These are phyloP conservation scores for Chaetomium sp. DNA, from an alignment of 2,329 filamentous ascomycete species.

Conservation along the genomic window DNA sequence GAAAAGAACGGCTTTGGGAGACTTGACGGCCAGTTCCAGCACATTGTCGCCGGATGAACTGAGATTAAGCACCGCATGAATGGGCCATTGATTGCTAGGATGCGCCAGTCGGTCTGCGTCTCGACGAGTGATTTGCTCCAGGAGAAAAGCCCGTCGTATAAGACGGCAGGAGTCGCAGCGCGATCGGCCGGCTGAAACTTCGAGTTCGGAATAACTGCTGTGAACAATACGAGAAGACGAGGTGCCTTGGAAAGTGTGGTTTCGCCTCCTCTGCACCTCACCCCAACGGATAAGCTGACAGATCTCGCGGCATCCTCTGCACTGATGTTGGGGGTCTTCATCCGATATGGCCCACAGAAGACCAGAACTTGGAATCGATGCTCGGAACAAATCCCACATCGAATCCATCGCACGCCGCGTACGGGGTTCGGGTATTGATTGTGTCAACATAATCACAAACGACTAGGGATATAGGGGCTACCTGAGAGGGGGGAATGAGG, in stretches of 20 bases:
- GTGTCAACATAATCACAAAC: constrained; percentile 8
- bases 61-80: constrained; percentile 28
- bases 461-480: neutral
- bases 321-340: constrained; percentile 29
- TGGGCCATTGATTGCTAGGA: constrained; percentile 29
- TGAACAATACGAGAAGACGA: constrained; percentile 30
- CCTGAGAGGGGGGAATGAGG: neutral
- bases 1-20: constrained; percentile 22
- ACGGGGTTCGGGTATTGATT: constrained; percentile 11
- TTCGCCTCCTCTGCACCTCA: constrained; percentile 31
- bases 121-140: constrained; percentile 32
- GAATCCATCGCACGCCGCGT: constrained; percentile 16
- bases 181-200: constrained; percentile 26
- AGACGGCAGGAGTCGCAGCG: constrained; percentile 33
- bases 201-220: constrained; percentile 33
- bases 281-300: constrained; percentile 34
- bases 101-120: constrained; percentile 28
- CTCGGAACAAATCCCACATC: constrained; percentile 3
- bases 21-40: constrained; percentile 26
- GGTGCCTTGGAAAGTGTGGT: constrained; percentile 26
- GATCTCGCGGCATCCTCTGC: constrained; percentile 31
- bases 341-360: constrained; percentile 26
- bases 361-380: constrained; percentile 12
- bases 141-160: constrained; percentile 33
- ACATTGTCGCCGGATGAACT: constrained; percentile 21